Evolutionary conservation across 2,329 filamentous ascomycete species (phyloP).

Genomic region (Scopulariopsis brevicaulis): DNA sequence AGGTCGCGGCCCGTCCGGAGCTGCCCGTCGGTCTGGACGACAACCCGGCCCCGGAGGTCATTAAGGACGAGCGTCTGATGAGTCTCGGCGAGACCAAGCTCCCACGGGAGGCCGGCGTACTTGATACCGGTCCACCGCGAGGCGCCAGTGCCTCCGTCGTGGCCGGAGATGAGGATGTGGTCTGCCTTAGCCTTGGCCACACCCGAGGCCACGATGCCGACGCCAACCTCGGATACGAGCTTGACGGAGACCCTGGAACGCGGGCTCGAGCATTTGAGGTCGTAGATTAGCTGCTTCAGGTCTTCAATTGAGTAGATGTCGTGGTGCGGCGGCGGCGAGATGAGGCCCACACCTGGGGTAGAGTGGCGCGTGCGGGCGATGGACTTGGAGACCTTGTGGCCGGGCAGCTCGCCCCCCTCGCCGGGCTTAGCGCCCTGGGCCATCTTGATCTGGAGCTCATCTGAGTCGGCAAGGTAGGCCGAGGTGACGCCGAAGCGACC

Average conservation of each 20-base stretch:
- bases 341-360: slow-evolving; percentile 89
- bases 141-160: slow-evolving; percentile 93
- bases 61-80: slow-evolving; percentile 95
- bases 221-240: slow-evolving; percentile 93
- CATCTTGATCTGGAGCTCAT: slow-evolving; percentile 99
- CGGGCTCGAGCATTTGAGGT: slow-evolving; percentile 92
- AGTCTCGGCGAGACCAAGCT: slow-evolving; percentile 90
- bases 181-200: slow-evolving; percentile 96
- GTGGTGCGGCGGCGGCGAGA: slow-evolving; percentile 92
- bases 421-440: slow-evolving; percentile 96
- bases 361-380: slow-evolving; percentile 94
- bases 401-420: slow-evolving; percentile 92
- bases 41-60: slow-evolving; percentile 86
- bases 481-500: slow-evolving; percentile 94
- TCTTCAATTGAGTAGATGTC: slow-evolving; percentile 99
- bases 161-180: slow-evolving; percentile 91
- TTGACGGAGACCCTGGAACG: slow-evolving; percentile 90
- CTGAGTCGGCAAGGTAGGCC: slow-evolving; percentile 86
- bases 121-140: slow-evolving; percentile 98
- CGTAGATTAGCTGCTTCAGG: slow-evolving; percentile 94
- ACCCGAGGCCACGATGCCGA: slow-evolving; percentile 94
- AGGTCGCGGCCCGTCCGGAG: slow-evolving; percentile 86
- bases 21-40: slow-evolving; percentile 94
- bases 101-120: slow-evolving; percentile 94
- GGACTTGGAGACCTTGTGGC: slow-evolving; percentile 89